Conservation (phyloP, 257 asterid species). For the Thymus mandschuricus region DNA sequence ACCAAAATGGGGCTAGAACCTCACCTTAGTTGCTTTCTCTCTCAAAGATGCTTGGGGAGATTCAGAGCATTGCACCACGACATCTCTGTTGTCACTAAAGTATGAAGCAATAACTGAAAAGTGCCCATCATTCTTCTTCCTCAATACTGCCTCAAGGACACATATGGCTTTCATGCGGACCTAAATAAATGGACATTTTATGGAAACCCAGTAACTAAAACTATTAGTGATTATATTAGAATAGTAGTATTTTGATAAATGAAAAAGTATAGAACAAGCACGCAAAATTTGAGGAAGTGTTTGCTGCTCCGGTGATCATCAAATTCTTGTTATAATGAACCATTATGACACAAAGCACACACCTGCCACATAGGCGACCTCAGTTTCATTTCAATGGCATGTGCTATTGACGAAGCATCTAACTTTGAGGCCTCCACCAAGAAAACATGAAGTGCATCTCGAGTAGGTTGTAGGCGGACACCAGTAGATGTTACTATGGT, state of each 20-base stretch:
- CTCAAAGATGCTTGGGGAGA: conserved; percentile 97
- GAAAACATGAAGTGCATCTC: conserved; percentile 87
- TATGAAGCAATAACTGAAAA: conserved; percentile 62
- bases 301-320: background rate
- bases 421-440: conserved; percentile 81
- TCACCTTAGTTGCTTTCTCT: conserved; percentile 92
- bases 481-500: conserved; percentile 90
- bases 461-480: conserved; percentile 92
- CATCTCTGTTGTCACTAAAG: conserved; percentile 67
- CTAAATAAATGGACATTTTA: conserved; percentile 43
- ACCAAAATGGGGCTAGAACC: conserved; percentile 30
- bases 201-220: background rate
- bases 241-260: background rate
- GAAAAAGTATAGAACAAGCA: background rate
- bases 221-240: background rate
- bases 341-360: conserved; percentile 25
- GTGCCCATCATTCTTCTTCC: conserved; percentile 71
- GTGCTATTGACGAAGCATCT: conserved; percentile 62
- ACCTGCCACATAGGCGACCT: conserved; percentile 98
- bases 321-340: background rate
- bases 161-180: conserved; percentile 93
- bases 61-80: conserved; percentile 78
- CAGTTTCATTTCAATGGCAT: conserved; percentile 79
- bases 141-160: conserved; percentile 85
- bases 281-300: background rate